These are phyloP conservation scores for Nicotiana tomentosiformis DNA, from an alignment of 257 asterid species.

Conservation along the genomic window DNA sequence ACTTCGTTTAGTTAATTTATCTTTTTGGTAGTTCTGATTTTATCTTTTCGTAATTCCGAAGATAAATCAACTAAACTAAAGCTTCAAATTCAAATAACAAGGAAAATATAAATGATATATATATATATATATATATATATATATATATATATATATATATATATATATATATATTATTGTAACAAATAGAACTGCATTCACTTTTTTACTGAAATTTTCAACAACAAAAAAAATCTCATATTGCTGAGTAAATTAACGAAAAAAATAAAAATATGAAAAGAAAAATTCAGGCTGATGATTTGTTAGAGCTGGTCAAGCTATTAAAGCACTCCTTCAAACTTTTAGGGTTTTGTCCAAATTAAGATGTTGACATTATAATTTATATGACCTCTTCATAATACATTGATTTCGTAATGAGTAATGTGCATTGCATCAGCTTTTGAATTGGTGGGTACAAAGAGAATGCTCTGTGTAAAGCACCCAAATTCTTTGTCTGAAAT, in stretches of 20 bases:
- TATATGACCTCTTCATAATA: neutral
- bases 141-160: too few relatives aligned
- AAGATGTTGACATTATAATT: neutral
- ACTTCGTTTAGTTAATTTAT: too few relatives aligned
- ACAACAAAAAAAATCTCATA: neutral
- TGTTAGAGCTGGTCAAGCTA: neutral
- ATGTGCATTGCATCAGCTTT: neutral
- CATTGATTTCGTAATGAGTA: neutral
- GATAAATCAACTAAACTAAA: too few relatives aligned
- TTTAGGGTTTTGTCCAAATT: neutral
- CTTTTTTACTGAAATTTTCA: neutral
- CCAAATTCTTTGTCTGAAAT: neutral
- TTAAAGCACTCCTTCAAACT: neutral
- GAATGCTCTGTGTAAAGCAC: neutral
- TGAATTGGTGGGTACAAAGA: slow-evolving; percentile 8
- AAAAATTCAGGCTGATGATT: neutral
- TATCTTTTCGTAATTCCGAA: too few relatives aligned
- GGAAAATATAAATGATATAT: too few relatives aligned
- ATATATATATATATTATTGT: too few relatives aligned
- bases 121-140: too few relatives aligned
- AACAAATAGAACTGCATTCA: too few relatives aligned
- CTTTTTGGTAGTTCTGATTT: too few relatives aligned
- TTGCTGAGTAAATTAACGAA: neutral
- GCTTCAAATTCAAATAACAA: too few relatives aligned
- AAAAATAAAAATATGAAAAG: neutral